A percentile compares a stretch with the other conserved stretches of the same genome.
Conservation (phyloP, 192 early-diverging fungal genomes). For the Podila verticillata region DNA sequence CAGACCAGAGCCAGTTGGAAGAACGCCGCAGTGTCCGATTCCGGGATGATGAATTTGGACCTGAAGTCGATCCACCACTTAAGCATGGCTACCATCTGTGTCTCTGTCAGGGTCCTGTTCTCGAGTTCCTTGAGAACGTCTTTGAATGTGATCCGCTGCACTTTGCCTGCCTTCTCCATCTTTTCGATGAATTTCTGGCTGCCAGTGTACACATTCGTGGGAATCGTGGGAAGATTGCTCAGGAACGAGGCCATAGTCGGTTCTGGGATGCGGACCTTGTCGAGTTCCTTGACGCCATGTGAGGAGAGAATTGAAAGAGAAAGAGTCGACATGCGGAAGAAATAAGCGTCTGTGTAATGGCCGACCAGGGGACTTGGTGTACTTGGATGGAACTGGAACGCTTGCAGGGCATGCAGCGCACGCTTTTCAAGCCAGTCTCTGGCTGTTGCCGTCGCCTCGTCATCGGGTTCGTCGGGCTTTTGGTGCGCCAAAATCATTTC, state of each 20-base stretch:
- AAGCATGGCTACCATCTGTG: slow-evolving; percentile 73
- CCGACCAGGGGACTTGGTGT: slow-evolving; percentile 79
- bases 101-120: slow-evolving; percentile 58
- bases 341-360: slow-evolving; percentile 63
- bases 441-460: slow-evolving; percentile 49
- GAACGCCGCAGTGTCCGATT: slow-evolving; percentile 50
- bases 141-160: slow-evolving; percentile 61
- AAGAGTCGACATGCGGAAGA: slow-evolving; percentile 59
- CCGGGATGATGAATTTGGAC: slow-evolving; percentile 40
- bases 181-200: slow-evolving; percentile 67
- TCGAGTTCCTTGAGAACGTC: slow-evolving; percentile 78
- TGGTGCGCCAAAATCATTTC: slow-evolving; percentile 51
- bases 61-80: slow-evolving; percentile 80
- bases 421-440: slow-evolving; percentile 68
- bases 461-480: slow-evolving; percentile 48
- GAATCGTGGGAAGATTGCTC: slow-evolving; percentile 70
- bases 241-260: slow-evolving; percentile 66
- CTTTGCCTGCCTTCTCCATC: slow-evolving; percentile 52
- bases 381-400: slow-evolving; percentile 74
- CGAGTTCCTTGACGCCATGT: slow-evolving; percentile 64
- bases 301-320: slow-evolving; percentile 73
- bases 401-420: slow-evolving; percentile 70
- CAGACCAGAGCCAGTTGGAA: slow-evolving; percentile 60
- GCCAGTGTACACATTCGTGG: slow-evolving; percentile 55
- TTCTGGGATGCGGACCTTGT: slow-evolving; percentile 71